Base-by-base conservation (phyloP, 495 filamentous ascomycete species). In the Parathielavia appendiculata region DNA sequence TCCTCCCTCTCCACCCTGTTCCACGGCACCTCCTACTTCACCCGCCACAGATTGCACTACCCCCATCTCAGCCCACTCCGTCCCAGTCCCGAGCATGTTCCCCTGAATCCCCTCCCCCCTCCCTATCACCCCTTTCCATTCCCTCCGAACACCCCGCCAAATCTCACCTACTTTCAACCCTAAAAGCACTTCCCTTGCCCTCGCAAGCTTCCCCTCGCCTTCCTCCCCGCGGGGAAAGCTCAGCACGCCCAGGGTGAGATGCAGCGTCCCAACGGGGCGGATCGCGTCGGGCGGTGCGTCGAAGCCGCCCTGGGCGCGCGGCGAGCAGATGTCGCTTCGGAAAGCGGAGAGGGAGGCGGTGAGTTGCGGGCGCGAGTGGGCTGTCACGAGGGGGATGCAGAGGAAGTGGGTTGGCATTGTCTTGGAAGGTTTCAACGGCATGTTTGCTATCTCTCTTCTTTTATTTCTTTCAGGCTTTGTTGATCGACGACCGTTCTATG, bases 171-270 rank as follows among this genome's bases (percentile, higher is more conserved):
- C 64, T 60, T 86, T 74, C 6, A 92, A 65, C 5, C 67, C 65
- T 12, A 72, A 65, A 19, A 95, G 73, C 22, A 88, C 70, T 1
- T 69, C 60, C 20, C 81, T 64, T 0, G 88, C 91, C 41, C 76
- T 75, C 5, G 83, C 76, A 0, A 95, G 62, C 40, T 17, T 34
- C 26, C 35, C 32, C 43, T 38, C 19, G n/a, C 17, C 49, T 22
- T 17, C 44, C 19, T 14, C 34, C 26, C 22, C 26, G 9, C 6
- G 26, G n/a, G 79, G 67, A 11, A 96, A 81, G 58, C 83, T 88
- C 86, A 97, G 91, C 4, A 96, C 90, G 1, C 91, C 91, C 8
- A 96, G 71, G 1, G 92, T 96, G 3, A 95, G 73, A 71, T 96
- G 92, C 30, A 96, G 72, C 0, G 90, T 90, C 4, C 87, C 89